Evolutionary conservation across 2,329 filamentous ascomycete genomes (phyloP).

Genomic region (Fusarium pseudonygamai): DNA sequence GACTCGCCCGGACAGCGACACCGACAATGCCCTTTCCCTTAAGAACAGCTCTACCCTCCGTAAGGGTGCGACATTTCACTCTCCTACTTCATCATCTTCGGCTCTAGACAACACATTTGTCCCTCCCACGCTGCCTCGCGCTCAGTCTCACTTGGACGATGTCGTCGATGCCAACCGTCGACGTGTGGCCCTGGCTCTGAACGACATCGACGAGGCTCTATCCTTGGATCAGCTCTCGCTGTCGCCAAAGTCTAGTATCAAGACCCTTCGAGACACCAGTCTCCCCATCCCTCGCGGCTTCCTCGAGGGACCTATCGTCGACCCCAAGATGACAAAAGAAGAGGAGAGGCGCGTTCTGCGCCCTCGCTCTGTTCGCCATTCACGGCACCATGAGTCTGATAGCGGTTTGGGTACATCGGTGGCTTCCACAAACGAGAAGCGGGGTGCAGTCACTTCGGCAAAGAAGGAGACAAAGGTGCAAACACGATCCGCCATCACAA

Average conservation of each 20-base stretch:
- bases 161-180: slow-evolving; percentile 75
- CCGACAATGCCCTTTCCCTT: slow-evolving; percentile 47
- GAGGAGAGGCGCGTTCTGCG: slow-evolving; percentile 61
- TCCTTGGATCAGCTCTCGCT: slow-evolving; percentile 54
- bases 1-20: slow-evolving; percentile 50
- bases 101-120: slow-evolving; percentile 54
- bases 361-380: slow-evolving; percentile 64
- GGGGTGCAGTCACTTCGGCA: slow-evolving; percentile 51
- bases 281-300: slow-evolving; percentile 69
- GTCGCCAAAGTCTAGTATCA: slow-evolving; percentile 47
- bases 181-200: slow-evolving; percentile 73
- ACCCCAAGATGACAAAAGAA: slow-evolving; percentile 58
- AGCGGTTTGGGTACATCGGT: slow-evolving; percentile 90
- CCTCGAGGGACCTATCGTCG: slow-evolving; percentile 64
- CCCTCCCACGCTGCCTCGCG: slow-evolving; percentile 68
- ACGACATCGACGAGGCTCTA: slow-evolving; percentile 71
- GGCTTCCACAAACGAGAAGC: slow-evolving; percentile 66
- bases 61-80: slow-evolving; percentile 76
- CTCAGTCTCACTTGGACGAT: slow-evolving; percentile 76
- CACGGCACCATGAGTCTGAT: slow-evolving; percentile 79
- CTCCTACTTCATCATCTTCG: slow-evolving; percentile 57
- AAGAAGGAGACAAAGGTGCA: slow-evolving; percentile 53
- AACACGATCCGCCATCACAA: slow-evolving; percentile 61
- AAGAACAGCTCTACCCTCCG: slow-evolving; percentile 61
- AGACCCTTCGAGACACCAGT: slow-evolving; percentile 62